Base-by-base conservation (phyloP, 495 filamentous ascomycete genomes). In the Xylaria venustula region DNA sequence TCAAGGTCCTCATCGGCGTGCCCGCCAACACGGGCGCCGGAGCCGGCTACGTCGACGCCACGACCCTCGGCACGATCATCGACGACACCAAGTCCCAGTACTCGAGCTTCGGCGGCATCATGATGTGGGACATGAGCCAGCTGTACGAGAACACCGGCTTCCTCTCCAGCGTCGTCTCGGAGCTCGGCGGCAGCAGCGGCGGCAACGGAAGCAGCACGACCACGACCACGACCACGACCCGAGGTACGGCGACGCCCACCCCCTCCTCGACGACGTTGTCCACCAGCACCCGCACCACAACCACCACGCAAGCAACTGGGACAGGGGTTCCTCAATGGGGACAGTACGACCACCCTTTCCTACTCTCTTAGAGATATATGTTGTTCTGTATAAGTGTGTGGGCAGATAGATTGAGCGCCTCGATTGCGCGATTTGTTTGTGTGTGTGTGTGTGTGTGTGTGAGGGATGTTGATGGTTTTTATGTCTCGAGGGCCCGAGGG, bases 121-220 rank as follows among this genome's bases (percentile, higher is more conserved):
- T 90, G 88, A 75, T 88, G 65, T 90, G 87, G 88, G 88, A 90
- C 77, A 81, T 81, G 63, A 82, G 73, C 12, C 84, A 87, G 73
- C 84, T 82, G 1, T 84, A 82, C 65, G 72, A 67, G 32, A 90
- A 90, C 67, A 7, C 62, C 8, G 85, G 85, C 7, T 87, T 86
- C 66, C 69, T 89, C 61, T 70, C 73, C 28, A 67, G 64, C 30
- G 70, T 85, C 20, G 67, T 54, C 51, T 45, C 62, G 15, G 59
- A 66, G 2, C 60, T 79, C 49, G 46, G 28, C 26, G 64, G 63
- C 22, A 52, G 60, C 15, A 65, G 66, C 14, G 46, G 28, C 26
- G 64, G 63, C 22, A 52, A 58, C 15, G 66, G 66, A 9, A 56
- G 60, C 36, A 30, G 46, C 0, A 42, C 61, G 6, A 48, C 59